Evolutionary conservation across 106 monocot genomes (phyloP).

Genomic region (Dioscorea dumetorum): DNA sequence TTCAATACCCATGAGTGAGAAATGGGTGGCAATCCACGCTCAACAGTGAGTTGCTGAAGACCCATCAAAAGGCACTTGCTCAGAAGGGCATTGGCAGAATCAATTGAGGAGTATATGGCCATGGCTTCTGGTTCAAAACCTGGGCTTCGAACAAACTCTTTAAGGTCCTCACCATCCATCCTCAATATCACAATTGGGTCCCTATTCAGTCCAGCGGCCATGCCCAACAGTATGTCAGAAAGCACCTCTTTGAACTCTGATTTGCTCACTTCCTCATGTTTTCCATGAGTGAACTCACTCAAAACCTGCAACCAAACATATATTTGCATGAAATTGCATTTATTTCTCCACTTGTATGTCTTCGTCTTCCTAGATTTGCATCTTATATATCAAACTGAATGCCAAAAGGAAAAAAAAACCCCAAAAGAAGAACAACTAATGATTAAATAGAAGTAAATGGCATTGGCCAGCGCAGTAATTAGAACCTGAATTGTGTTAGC

Average conservation of each 20-base stretch:
- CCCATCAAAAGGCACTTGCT: constrained; percentile 34
- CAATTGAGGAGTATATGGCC: constrained; percentile 46
- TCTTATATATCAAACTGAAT: no score
- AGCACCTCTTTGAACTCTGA: constrained; percentile 77
- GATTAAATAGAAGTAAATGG: no score
- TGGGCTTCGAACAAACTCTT: constrained; percentile 55
- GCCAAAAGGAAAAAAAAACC: no score
- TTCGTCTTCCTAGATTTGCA: no score
- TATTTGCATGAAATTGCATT: no score
- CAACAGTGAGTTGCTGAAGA: constrained; percentile 51
- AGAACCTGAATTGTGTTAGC: no score
- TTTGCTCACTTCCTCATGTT: constrained; percentile 70
- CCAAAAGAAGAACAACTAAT: no score
- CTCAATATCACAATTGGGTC: constrained; percentile 87
- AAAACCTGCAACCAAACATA: constrained; percentile 36
- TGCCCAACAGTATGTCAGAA: constrained; percentile 72
- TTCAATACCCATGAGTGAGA: constrained; percentile 68
- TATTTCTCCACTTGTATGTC: no score
- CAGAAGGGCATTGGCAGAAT: constrained; percentile 31
- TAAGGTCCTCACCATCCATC: constrained; percentile 81
- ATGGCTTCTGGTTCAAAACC: constrained; percentile 54
- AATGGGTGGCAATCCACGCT: constrained; percentile 86
- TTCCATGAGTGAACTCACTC: constrained; percentile 81
- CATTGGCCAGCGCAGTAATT: no score
- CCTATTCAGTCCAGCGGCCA: constrained; percentile 94